phyloP scores from a whole-genome alignment of 176 grass and related monocot genomes.

The Aegilops bicornis region DNA sequence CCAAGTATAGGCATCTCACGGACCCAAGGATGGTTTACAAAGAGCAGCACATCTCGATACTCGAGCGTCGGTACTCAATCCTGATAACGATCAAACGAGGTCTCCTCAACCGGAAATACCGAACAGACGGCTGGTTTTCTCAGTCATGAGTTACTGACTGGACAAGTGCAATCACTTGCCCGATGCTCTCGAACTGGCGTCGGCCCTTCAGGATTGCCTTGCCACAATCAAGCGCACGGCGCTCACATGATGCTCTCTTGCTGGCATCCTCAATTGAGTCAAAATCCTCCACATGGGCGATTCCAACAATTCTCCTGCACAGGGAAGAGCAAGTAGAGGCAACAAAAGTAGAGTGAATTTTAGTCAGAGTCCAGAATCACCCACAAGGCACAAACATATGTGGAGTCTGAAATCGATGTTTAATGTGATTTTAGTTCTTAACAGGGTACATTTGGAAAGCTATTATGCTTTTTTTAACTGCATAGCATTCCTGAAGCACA shows the following conservation, averaged over 20 bases:
- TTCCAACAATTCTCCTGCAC: constrained; percentile 85
- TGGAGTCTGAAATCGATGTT: neutral
- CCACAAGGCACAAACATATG: neutral
- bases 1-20: neutral
- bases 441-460: neutral
- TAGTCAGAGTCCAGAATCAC: neutral
- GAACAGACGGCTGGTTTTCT: neutral
- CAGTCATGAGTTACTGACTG: constrained; percentile 1
- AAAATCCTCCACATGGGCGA: constrained; percentile 86
- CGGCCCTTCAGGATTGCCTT: constrained; percentile 77
- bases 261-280: constrained; percentile 68
- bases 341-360: neutral
- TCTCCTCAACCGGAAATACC: neutral
- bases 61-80: neutral
- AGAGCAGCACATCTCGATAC: neutral
- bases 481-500: neutral
- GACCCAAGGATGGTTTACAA: neutral
- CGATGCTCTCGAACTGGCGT: constrained; percentile 43
- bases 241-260: constrained; percentile 71
- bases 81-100: neutral
- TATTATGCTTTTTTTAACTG: neutral
- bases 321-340: neutral
- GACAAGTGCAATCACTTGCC: constrained; percentile 55
- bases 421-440: neutral
- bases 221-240: constrained; percentile 57